Percentiles rank a stretch among this genome's conserved stretches.
Conservation (phyloP, 495 filamentous ascomycete genomes). For the Daldinia vernicosa region DNA sequence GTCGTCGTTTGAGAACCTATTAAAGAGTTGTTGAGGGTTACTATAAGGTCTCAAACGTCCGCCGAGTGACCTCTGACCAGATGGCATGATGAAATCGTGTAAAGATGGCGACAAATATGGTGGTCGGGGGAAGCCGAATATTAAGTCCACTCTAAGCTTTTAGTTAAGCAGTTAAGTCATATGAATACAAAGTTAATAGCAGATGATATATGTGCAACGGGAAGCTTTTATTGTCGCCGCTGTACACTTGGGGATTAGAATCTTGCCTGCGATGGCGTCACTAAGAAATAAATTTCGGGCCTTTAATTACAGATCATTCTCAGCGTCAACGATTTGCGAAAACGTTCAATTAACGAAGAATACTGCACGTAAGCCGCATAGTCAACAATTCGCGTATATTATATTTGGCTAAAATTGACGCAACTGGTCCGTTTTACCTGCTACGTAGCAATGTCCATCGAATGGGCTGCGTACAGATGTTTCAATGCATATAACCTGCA, state of each 20-base stretch:
- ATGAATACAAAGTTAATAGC: background rate
- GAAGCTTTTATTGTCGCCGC: background rate
- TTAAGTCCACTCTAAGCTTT: background rate
- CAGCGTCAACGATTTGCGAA: background rate
- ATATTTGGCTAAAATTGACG: background rate
- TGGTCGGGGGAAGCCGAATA: background rate
- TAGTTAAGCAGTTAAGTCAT: background rate
- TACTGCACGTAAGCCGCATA: background rate
- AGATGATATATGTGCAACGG: background rate
- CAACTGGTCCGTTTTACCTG: background rate
- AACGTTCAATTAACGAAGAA: background rate
- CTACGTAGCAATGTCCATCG: background rate
- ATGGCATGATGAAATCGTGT: background rate
- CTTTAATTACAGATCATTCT: background rate
- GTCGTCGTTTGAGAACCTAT: background rate
- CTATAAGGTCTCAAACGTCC: background rate
- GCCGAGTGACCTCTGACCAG: background rate
- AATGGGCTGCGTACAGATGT: background rate
- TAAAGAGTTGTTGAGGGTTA: background rate
- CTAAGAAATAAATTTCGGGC: background rate
- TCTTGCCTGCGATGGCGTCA: background rate
- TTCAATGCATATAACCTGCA: background rate
- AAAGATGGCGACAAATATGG: background rate
- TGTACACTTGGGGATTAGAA: background rate
- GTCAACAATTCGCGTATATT: background rate